A percentile compares a stretch with the other conserved stretches of the same genome.
These are phyloP conservation scores for Stephanodiscus minutulus DNA, from an alignment of 108 stramenopile genomes.

Conservation along the genomic window DNA sequence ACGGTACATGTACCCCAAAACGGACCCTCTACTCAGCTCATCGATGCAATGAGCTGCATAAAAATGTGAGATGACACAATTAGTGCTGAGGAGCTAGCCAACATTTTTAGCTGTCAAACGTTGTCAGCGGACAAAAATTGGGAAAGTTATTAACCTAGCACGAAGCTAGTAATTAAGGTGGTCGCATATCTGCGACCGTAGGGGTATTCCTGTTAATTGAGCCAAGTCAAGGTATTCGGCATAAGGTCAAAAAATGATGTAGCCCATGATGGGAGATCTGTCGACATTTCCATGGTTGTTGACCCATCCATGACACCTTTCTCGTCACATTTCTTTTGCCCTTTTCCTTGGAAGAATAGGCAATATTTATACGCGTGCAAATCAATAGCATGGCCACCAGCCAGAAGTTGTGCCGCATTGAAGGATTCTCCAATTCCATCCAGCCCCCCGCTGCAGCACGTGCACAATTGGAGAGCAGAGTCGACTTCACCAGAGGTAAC, in stretches of 20 bases:
- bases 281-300: constrained; percentile 23
- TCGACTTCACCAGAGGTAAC: constrained; percentile 37
- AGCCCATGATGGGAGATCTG: constrained; percentile 37
- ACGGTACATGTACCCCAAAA: too few species aligned
- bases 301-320: neutral
- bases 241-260: constrained; percentile 1
- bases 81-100: too few species aligned
- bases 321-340: neutral
- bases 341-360: constrained; percentile 12
- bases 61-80: too few species aligned
- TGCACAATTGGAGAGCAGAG: constrained; percentile 46
- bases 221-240: constrained; percentile 15
- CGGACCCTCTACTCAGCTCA: too few species aligned
- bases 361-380: constrained; percentile 73
- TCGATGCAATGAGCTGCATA: too few species aligned
- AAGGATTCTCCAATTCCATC: constrained; percentile 53
- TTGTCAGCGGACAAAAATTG: too few species aligned
- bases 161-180: too few species aligned
- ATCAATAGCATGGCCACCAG: constrained; percentile 69
- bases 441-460: constrained; percentile 45
- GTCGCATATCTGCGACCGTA: too few species aligned
- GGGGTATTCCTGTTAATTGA: constrained; percentile 7
- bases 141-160: too few species aligned
- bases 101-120: too few species aligned
- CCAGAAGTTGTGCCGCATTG: constrained; percentile 67